Conservation (phyloP, 2,329 filamentous ascomycete genomes). For the Fusarium verrucosum region DNA sequence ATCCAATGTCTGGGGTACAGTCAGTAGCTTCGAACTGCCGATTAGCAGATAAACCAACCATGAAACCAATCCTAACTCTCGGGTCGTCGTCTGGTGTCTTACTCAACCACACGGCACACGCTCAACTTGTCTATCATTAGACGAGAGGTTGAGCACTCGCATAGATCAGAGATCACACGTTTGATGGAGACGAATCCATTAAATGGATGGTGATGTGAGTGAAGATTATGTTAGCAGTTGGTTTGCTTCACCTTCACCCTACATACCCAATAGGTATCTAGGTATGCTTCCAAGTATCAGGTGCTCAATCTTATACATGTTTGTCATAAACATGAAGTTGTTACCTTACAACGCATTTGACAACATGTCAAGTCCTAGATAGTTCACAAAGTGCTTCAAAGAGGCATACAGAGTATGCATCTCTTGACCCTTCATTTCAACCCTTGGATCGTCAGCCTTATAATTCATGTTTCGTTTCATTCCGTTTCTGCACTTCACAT, state of each 20-base stretch:
- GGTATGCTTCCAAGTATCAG: too few species aligned
- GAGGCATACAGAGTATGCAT: slow-evolving; percentile 9
- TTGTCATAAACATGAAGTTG: neutral
- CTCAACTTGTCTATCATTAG: slow-evolving; percentile 1
- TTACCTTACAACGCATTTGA: slow-evolving; percentile 7
- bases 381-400: neutral
- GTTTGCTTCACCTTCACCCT: neutral
- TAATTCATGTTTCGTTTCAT: slow-evolving; percentile 10
- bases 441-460: slow-evolving; percentile 30
- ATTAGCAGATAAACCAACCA: slow-evolving; percentile 18
- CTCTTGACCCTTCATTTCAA: slow-evolving; percentile 20
- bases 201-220: neutral
- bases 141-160: slow-evolving; percentile 21
- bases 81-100: slow-evolving; percentile 19
- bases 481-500: slow-evolving; percentile 15
- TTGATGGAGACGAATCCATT: neutral
- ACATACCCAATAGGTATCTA: too few species aligned
- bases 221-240: neutral
- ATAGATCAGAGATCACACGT: slow-evolving; percentile 24
- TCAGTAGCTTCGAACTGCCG: slow-evolving; percentile 17
- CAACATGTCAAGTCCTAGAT: neutral
- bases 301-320: neutral
- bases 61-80: slow-evolving; percentile 7
- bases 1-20: slow-evolving; percentile 13
- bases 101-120: too few species aligned